Evolutionary conservation across 2,329 filamentous ascomycete genomes (phyloP).

Genomic region (Aspergillus novofumigatus): DNA sequence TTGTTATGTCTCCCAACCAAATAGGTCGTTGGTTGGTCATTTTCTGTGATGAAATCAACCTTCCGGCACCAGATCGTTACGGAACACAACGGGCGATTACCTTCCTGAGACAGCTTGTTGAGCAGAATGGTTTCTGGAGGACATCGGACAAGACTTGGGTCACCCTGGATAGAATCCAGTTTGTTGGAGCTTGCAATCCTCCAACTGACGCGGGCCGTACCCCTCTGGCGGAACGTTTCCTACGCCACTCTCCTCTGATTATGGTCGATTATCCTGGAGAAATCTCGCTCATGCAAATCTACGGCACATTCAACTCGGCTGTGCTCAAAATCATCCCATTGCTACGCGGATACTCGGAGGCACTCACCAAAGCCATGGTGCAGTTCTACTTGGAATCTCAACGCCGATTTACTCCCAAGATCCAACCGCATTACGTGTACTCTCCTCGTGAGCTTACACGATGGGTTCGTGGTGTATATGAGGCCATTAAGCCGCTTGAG

Average conservation of each 20-base stretch:
- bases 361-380: conserved; percentile 96
- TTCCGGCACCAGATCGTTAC: conserved; percentile 96
- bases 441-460: conserved; percentile 96
- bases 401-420: conserved; percentile 87
- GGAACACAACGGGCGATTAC: conserved; percentile 96
- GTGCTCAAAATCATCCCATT: conserved; percentile 95
- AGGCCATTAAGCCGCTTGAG: conserved; percentile 91
- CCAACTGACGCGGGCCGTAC: conserved; percentile 96
- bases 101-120: conserved; percentile 93
- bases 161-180: conserved; percentile 94
- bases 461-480: conserved; percentile 96
- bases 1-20: conserved; percentile 91
- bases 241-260: conserved; percentile 94
- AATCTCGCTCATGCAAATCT: conserved; percentile 91
- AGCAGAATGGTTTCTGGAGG: conserved; percentile 99
- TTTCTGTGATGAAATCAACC: conserved; percentile 99
- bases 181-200: conserved; percentile 97
- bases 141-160: conserved; percentile 98
- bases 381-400: conserved; percentile 94
- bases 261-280: conserved; percentile 99
- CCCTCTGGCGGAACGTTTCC: conserved; percentile 85
- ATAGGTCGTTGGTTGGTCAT: conserved; percentile 97
- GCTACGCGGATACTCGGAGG: conserved; percentile 89
- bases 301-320: conserved; percentile 95
- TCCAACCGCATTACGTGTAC: conserved; percentile 98